Evolutionary conservation across 2,329 filamentous ascomycete genomes (phyloP), one percentile per base, ranked within the genome.

Genomic region (Phoma sp.): DNA sequence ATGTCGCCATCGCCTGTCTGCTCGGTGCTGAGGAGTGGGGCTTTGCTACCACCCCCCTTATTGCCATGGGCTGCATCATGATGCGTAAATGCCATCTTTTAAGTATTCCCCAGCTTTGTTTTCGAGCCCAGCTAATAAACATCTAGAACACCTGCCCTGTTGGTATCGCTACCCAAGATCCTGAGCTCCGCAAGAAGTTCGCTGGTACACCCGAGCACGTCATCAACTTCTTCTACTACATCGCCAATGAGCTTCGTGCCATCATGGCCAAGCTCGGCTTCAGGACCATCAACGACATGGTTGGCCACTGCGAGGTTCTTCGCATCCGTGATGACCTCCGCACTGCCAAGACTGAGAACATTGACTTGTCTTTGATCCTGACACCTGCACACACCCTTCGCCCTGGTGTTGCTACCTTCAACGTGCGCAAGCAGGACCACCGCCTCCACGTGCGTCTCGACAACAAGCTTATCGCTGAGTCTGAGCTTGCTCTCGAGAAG

Each of bases 191-290:
- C 57, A 90, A 93, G 83, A 98, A 97, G 79, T 97, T 98, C 77
- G 82, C 87, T 64, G 93, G 93, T 58, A 93, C 91, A 1, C 93
- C 93, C 9, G 93, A 98, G 79, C 91, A 97, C 67, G 93, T 96
- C 53, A 97, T 98, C 77, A 98, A 97, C 83, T 97, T 97, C 82
- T 96, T 96, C 80, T 98, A 97, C 80, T 98, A 97, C 70, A 84
- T 98, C 47, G 90, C 93, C 65, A 98, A 98, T 71, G 93, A 98
- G 80, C 86, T 98, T 54, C 89, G 93, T 72, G 91, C 93, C 32
- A 96, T 98, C 77, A 97, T 98, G 93, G 93, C 93, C 45, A 91
- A 90, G 78, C 86, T 97, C 67, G 93, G 93, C 64, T 91, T 96
- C 85, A 88, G 93, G 62, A 96, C 90, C 57, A 89, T 98, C 74